phyloP scores from a whole-genome alignment of 176 grass and related monocot species.

The Zizania latifolia region DNA sequence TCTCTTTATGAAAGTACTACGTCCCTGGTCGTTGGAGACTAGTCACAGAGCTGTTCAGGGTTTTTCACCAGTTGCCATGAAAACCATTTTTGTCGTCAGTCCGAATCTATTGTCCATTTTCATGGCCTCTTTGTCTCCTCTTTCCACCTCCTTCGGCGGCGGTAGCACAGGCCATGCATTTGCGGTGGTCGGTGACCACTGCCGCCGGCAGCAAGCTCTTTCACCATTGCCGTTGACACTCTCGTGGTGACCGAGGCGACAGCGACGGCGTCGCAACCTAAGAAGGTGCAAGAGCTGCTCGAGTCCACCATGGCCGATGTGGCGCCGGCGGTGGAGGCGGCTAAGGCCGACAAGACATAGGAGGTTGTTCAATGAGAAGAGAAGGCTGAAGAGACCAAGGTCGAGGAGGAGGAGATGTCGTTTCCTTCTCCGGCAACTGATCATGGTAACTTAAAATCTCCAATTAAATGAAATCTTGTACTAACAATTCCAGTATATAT shows the following conservation, averaged over 20 bases:
- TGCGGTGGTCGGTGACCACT: no score
- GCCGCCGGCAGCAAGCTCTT: no score
- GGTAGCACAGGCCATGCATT: no score
- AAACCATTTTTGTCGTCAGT: no score
- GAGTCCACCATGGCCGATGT: constrained; percentile 25
- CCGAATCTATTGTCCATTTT: no score
- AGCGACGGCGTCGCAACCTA: not conserved
- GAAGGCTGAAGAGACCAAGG: no score
- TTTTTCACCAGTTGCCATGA: not conserved
- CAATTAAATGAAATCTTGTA: not conserved
- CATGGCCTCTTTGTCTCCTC: no score
- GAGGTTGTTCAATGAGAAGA: not conserved
- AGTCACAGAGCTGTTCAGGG: not conserved
- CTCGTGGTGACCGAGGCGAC: not conserved
- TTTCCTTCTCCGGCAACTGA: constrained; percentile 11
- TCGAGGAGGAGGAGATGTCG: no score
- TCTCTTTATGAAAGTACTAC: not conserved
- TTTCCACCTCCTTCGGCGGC: no score
- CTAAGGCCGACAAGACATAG: not conserved
- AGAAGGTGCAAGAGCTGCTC: constrained; percentile 11
- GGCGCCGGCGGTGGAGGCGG: not conserved
- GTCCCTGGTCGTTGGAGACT: not conserved
- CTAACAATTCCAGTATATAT: not conserved
- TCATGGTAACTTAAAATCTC: not conserved
- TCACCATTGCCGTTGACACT: not conserved